phyloP scores from a whole-genome alignment of 2,329 filamentous ascomycete genomes.

The Huntiella savannae region DNA sequence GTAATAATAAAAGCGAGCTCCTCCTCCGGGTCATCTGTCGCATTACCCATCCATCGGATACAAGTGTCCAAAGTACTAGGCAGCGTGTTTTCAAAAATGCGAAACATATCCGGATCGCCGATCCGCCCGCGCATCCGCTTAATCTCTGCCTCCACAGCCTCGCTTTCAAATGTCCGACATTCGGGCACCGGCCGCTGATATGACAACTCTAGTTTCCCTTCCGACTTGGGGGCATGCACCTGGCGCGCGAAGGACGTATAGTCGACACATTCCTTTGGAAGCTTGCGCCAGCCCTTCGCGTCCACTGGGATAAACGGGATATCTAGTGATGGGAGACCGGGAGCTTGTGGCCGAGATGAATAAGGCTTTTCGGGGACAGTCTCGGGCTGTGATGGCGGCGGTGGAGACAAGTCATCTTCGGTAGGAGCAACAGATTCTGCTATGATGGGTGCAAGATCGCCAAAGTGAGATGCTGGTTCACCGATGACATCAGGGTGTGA shows the following conservation, averaged over 20 bases:
- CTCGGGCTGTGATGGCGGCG: not conserved
- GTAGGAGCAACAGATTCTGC: not conserved
- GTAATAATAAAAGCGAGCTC: constrained; percentile 64
- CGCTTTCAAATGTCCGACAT: constrained; percentile 47
- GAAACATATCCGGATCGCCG: constrained; percentile 44
- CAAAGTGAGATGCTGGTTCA: not conserved
- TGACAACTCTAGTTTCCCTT: constrained; percentile 57
- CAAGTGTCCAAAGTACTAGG: constrained; percentile 72
- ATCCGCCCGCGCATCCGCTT: constrained; percentile 21
- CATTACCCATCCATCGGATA: constrained; percentile 52
- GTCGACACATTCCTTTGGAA: constrained; percentile 4
- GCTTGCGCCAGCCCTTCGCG: constrained; percentile 5
- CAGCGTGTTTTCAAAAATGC: constrained; percentile 68
- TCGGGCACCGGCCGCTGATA: constrained; percentile 57
- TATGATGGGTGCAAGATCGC: not conserved
- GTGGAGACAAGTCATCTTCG: not conserved
- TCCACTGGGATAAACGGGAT: not conserved
- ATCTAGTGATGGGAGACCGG: not conserved
- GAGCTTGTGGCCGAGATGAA: not conserved
- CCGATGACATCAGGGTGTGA: not conserved
- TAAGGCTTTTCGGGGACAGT: not conserved
- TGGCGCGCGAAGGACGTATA: constrained; percentile 9
- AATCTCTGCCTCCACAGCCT: constrained; percentile 10
- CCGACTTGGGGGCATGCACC: constrained; percentile 49
- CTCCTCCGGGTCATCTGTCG: constrained; percentile 32